phyloP scores from a whole-genome alignment of 495 filamentous ascomycete genomes.

The Penicillium tannophilum region DNA sequence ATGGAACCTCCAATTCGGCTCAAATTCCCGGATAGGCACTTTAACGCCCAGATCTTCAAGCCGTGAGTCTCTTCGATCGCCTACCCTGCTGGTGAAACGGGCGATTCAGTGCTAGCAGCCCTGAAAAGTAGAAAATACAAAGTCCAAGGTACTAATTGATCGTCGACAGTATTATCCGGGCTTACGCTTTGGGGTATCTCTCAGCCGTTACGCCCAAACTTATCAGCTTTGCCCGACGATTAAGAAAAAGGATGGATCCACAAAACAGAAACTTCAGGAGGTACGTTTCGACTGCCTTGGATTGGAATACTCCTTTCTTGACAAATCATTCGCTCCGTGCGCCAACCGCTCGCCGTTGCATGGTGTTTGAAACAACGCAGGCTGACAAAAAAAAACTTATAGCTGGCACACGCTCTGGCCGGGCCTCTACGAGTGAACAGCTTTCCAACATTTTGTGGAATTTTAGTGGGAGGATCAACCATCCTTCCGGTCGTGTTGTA shows the following conservation, averaged over 20 bases:
- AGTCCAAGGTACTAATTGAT: conserved; percentile 9
- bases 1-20: conserved; percentile 36
- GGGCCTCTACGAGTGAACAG: conserved; percentile 46
- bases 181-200: conserved; percentile 75
- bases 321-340: background rate
- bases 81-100: background rate
- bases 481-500: conserved; percentile 55
- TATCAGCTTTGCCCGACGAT: conserved; percentile 54
- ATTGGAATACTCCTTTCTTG: background rate
- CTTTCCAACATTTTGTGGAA: conserved; percentile 83
- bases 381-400: conserved; percentile 7
- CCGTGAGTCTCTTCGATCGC: conserved; percentile 26
- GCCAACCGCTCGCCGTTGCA: background rate
- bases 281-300: conserved; percentile 31
- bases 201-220: conserved; percentile 69
- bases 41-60: conserved; percentile 30
- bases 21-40: conserved; percentile 27
- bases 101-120: background rate
- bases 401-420: conserved; percentile 42
- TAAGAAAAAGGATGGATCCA: conserved; percentile 48
- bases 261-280: conserved; percentile 40
- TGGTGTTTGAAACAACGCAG: background rate
- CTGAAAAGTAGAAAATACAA: background rate
- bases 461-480: conserved; percentile 74
- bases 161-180: conserved; percentile 61